A percentile compares a stretch with the other conserved stretches of the same genome.
These are phyloP conservation scores for Adansonia digitata DNA, from an alignment of 345 rosid species.

Conservation along the genomic window DNA sequence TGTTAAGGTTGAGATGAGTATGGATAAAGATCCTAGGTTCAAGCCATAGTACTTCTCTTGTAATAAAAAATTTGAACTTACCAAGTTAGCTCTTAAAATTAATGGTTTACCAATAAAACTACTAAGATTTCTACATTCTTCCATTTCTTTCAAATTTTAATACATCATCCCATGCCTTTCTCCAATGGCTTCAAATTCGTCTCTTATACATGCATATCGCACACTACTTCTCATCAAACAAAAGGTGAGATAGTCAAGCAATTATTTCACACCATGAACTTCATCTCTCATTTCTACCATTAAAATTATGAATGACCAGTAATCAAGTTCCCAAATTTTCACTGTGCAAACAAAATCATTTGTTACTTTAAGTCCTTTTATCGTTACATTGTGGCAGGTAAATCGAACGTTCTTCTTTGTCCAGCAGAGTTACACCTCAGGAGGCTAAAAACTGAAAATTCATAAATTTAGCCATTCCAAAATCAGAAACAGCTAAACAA, in stretches of 20 bases:
- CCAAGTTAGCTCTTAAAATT: not conserved
- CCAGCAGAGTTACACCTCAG: not conserved
- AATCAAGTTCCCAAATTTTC: not conserved
- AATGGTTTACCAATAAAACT: not conserved
- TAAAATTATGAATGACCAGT: not conserved
- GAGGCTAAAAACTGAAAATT: not conserved
- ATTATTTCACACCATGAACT: not conserved
- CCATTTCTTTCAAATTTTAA: not conserved
- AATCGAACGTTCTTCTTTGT: not conserved
- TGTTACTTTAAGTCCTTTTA: not conserved
- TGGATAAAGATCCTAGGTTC: not conserved
- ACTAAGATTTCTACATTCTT: not conserved
- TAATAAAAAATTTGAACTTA: not conserved
- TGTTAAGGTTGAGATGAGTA: not conserved
- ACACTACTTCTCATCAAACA: not conserved
- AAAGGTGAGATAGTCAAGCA: not conserved
- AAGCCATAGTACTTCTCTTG: not conserved
- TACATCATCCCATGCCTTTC: not conserved
- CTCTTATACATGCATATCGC: not conserved
- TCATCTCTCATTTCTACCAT: not conserved
- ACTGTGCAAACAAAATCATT: not conserved
- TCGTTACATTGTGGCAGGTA: not conserved
- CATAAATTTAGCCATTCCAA: not conserved
- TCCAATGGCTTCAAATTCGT: not conserved
- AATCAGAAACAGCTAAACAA: constrained; percentile 9